Percentiles rank a stretch among this genome's conserved stretches.
phyloP scores from a whole-genome alignment of 164 flowering plant species.

The Vitis vinifera region ASM3070453v1 NC_081813.1:6643501-6644000 shows the following conservation, averaged over 20 bases:
- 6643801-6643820: conserved; percentile 60
- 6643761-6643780: conserved; percentile 63
- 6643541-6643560: conserved; percentile 58
- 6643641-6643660: conserved; percentile 64
- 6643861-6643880: conserved; percentile 61
- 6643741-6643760: conserved; percentile 54
- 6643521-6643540: conserved; percentile 58
- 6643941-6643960: conserved; percentile 49
- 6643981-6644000: conserved; percentile 68
- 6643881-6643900: conserved; percentile 78
- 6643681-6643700: conserved; percentile 42
- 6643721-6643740: conserved; percentile 64
- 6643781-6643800: conserved; percentile 68
- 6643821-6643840: conserved; percentile 51
- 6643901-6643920: conserved; percentile 68
- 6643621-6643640: conserved; percentile 65
- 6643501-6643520: conserved; percentile 81
- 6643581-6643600: conserved; percentile 70
- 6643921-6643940: conserved; percentile 72
- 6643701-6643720: conserved; percentile 67
- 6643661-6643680: conserved; percentile 51
- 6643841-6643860: conserved; percentile 82
- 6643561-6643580: conserved; percentile 64
- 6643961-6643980: conserved; percentile 56
- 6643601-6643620: conserved; percentile 52